Percentiles rank a stretch among this genome's conserved stretches.
Evolutionary conservation across 495 filamentous ascomycete genomes (phyloP).

Genomic region (Trichoderma asperelloides): DNA sequence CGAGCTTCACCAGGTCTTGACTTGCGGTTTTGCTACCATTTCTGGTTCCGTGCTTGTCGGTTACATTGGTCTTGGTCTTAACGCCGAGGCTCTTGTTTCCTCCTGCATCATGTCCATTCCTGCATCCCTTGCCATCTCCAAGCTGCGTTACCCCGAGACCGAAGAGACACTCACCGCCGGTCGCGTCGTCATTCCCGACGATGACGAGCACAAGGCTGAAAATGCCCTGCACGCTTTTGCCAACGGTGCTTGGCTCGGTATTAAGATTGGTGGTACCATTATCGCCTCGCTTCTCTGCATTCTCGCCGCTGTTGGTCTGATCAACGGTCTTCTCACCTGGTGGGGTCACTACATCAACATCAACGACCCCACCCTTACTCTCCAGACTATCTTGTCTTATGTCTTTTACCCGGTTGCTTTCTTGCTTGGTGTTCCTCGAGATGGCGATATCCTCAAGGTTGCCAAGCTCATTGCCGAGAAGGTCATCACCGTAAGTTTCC

Average conservation of each 20-base stretch:
- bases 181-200: conserved; percentile 65
- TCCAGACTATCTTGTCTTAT: conserved; percentile 74
- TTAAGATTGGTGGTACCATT: conserved; percentile 87
- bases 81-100: conserved; percentile 79
- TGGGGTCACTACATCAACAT: conserved; percentile 81
- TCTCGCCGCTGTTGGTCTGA: conserved; percentile 66
- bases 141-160: conserved; percentile 80
- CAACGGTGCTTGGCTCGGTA: conserved; percentile 77
- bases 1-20: conserved; percentile 88
- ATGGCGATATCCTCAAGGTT: conserved; percentile 62
- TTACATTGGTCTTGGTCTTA: conserved; percentile 72
- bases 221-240: conserved; percentile 82
- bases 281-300: conserved; percentile 71
- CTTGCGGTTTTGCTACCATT: conserved; percentile 56
- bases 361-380: conserved; percentile 54
- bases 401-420: conserved; percentile 78
- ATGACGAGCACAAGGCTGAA: conserved; percentile 57
- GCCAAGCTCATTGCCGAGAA: conserved; percentile 75
- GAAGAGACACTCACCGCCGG: conserved; percentile 78
- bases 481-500: conserved; percentile 46
- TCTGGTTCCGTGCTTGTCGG: conserved; percentile 69
- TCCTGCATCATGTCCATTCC: conserved; percentile 90
- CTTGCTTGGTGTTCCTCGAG: conserved; percentile 72
- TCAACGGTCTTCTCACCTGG: conserved; percentile 76
- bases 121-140: conserved; percentile 75